Base-by-base conservation (phyloP, 2,329 filamentous ascomycete species). In the Pseudocercospora ulei region DNA sequence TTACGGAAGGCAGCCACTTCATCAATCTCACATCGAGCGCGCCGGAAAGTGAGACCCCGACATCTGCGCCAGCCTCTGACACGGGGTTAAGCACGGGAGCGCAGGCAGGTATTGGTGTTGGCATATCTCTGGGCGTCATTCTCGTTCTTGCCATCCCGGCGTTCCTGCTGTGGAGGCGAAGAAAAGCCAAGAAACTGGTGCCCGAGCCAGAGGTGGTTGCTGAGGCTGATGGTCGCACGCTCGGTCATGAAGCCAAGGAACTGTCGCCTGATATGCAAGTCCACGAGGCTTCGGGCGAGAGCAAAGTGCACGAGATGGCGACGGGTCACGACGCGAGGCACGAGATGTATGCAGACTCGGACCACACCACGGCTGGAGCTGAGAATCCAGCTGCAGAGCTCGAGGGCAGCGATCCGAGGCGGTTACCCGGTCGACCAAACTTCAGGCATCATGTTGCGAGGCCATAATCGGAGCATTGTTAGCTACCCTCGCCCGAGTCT, bases 81-180 rank as follows among this genome's bases (percentile, higher is more conserved):
- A 36, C 18, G 18, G 36, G 31, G 11, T 27, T 44, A 12, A 28
- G 13, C 12, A 26, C 28, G 6, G 41, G 41, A 14, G 41, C 37
- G 5, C 35, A 44, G 30, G 41, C 36, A 18, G 41, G 41, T 7
- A 31, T 44, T 11, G 41, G 36, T 17, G 22, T 44, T 23, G 41
- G 36, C n/a, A 27, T 44, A 6, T 27, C 34, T 3, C 11, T 42
- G 3, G 41, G 41, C 2, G 30, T 36, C 6, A 3, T 39, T 4
- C 7, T 39, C 13, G n/a, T 44, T 9, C 13, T 26, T 3, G 41
- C 13, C 2, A 28, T 39, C 7, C 26, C 24, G 7, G 31, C 20
- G 11, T 39, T 39, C 7, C 12, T 30, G 13, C 6, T 44, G 7
- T 36, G 36, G 41, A 26, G 36, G 22, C 30, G 41, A 23, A 18